phyloP scores from a whole-genome alignment of 345 rosid genomes.

The Citropsis articulata region DNA sequence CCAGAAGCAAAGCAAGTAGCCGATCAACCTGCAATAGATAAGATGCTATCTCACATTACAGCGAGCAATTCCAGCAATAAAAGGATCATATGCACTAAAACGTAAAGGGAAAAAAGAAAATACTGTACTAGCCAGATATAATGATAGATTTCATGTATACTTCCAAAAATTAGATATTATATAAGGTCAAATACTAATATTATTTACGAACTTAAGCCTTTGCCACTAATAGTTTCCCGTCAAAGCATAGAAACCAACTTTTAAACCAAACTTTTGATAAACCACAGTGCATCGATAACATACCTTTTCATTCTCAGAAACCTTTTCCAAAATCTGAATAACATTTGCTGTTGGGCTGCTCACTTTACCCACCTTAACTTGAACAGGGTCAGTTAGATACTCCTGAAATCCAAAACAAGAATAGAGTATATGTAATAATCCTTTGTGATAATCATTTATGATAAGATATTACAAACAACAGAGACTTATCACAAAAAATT shows the following conservation, averaged over 20 bases:
- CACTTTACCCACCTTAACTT: constrained; percentile 42
- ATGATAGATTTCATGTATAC: not conserved
- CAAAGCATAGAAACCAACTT: not conserved
- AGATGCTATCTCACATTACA: not conserved
- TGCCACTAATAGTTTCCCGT: not conserved
- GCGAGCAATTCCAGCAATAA: not conserved
- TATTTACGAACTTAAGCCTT: not conserved
- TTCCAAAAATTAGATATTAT: not conserved
- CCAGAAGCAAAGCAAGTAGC: constrained; percentile 36
- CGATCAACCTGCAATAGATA: constrained; percentile 30
- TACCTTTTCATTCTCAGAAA: constrained; percentile 45
- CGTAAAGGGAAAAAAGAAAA: not conserved
- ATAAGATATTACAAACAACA: not conserved
- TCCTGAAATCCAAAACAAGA: constrained; percentile 29
- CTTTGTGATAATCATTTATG: not conserved
- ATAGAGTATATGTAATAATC: not conserved
- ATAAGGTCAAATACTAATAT: not conserved
- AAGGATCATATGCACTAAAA: not conserved
- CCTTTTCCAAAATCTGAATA: constrained; percentile 26
- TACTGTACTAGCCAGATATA: not conserved
- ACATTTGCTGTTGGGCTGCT: constrained; percentile 44
- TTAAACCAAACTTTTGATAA: not conserved
- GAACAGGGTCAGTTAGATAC: constrained; percentile 34
- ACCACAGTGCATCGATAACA: not conserved
- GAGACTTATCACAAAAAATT: not conserved